Evolutionary conservation across 2,329 filamentous ascomycete species (phyloP).

Genomic region (Zarea fungicola): DNA sequence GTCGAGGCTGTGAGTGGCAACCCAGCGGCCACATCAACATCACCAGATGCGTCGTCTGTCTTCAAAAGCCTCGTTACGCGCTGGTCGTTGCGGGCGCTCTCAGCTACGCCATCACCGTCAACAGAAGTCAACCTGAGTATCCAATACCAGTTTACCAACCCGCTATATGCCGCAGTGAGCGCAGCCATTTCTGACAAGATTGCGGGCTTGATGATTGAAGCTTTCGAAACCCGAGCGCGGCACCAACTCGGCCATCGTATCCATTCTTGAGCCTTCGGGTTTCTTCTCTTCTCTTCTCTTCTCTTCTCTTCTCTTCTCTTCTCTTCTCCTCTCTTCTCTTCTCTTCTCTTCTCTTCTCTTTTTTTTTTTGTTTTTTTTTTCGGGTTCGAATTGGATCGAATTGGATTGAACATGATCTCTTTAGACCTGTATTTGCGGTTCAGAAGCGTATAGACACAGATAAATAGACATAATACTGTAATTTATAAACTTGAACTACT

Average conservation of each 20-base stretch:
- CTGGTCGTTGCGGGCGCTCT: constrained; percentile 56
- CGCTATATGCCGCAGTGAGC: constrained; percentile 80
- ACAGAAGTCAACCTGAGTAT: constrained; percentile 75
- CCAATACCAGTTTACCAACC: constrained; percentile 80
- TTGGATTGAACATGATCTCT: too few species aligned
- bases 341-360: too few species aligned
- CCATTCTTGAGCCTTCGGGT: neutral
- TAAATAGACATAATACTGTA: neutral
- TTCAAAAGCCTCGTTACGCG: constrained; percentile 65
- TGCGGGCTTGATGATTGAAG: constrained; percentile 82
- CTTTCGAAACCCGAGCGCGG: constrained; percentile 78
- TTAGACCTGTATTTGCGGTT: too few species aligned
- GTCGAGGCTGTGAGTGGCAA: constrained; percentile 74
- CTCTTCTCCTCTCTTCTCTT: too few species aligned
- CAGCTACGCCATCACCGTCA: constrained; percentile 20
- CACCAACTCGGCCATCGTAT: constrained; percentile 25
- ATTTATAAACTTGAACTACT: constrained; percentile 1
- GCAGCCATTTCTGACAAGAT: constrained; percentile 77
- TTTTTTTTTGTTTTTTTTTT: too few species aligned
- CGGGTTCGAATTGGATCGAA: too few species aligned
- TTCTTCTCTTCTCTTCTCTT: too few species aligned
- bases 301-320: too few species aligned
- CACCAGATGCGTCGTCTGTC: constrained; percentile 39
- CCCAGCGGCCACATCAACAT: constrained; percentile 39
- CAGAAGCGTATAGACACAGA: neutral